Evolutionary conservation across 73 alveolate species (phyloP), one percentile per base, ranked within the genome.

Genomic region (Loxodes magnus): DNA sequence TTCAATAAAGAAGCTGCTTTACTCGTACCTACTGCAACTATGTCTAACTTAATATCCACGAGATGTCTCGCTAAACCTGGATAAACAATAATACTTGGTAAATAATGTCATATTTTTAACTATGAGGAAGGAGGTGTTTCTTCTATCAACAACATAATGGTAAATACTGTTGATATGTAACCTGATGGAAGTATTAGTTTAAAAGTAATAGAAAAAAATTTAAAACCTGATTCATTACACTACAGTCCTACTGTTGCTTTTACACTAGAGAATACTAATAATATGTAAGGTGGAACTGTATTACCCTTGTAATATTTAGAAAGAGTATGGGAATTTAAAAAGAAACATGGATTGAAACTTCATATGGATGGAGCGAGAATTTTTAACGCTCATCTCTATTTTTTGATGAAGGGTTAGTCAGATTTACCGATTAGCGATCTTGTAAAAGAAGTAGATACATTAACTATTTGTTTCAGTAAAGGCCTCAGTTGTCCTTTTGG

Each of bases 331-430:
- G 39, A 20, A 29, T 28, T 77, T 9, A 53, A 67, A 2, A 25
- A 24, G 2, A 28, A 59, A 50, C 54, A 53, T 25, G 33, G 51
- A 12, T n/a, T 77, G 5, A 36, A 26, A 4, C 34, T 64, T 51
- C 92, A 77, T 33, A 27, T 77, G 24, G 92, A 77, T 39, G 92
- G 86, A 12, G 82, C 92, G 15, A 60, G 92, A 44, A 35, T 64
- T 9, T 50, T 71, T 39, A 77, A 77, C 46, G 92, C 92, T 15
- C 25, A 19, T 14, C 25, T 35, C 25, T 51, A 51, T 17, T 10
- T 7, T 14, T 4, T 15, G 5, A 36, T 15, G 28, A 62, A 17
- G 4, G 15, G 24, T 0, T 5, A 14, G 41, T 16, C 4, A 0
- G 35, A 3, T 3, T 9, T 63, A 6, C 54, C 30, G 9, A 71